These are phyloP conservation scores for Linaria vulgaris DNA, from an alignment of 257 asterid species.

Conservation along the genomic window DNA sequence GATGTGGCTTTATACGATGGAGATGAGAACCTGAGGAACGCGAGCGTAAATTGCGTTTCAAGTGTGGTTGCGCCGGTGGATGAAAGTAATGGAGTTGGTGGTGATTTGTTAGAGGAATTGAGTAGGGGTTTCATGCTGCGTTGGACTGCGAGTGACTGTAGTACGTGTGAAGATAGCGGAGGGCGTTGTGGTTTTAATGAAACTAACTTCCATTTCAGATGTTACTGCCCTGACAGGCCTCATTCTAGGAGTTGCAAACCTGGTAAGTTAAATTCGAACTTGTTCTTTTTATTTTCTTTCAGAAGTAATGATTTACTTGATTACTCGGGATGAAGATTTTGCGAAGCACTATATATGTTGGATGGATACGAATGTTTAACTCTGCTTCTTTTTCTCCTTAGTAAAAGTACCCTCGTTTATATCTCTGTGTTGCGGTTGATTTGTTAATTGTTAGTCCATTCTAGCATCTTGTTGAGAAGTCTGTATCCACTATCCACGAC, in stretches of 20 bases:
- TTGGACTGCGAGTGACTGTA: slow-evolving; percentile 51
- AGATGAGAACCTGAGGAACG: slow-evolving; percentile 28
- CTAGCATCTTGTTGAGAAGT: too few relatives aligned
- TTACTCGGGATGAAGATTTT: too few relatives aligned
- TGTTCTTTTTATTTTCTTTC: too few relatives aligned
- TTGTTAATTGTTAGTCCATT: too few relatives aligned
- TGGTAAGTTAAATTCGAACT: slow-evolving; percentile 34
- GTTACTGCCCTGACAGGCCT: slow-evolving; percentile 62
- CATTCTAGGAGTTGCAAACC: slow-evolving; percentile 45
- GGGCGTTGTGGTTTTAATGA: slow-evolving; percentile 55
- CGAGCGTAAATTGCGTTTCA: slow-evolving; percentile 29
- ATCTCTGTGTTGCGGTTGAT: too few relatives aligned
- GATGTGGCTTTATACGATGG: slow-evolving; percentile 36
- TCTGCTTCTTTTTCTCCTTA: too few relatives aligned
- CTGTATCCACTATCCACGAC: too few relatives aligned
- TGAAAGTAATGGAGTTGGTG: slow-evolving; percentile 19
- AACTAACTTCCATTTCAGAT: slow-evolving; percentile 25
- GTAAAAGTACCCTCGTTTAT: too few relatives aligned
- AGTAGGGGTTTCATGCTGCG: slow-evolving; percentile 50
- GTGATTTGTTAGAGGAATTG: slow-evolving; percentile 30
- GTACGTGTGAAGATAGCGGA: slow-evolving; percentile 40
- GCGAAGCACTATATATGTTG: too few relatives aligned
- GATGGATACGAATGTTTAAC: too few relatives aligned
- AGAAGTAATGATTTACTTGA: too few relatives aligned
- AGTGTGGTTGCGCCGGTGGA: slow-evolving; percentile 44